phyloP scores from a whole-genome alignment of 73 alveolate species.

The Paramecium pentaurelia region DNA sequence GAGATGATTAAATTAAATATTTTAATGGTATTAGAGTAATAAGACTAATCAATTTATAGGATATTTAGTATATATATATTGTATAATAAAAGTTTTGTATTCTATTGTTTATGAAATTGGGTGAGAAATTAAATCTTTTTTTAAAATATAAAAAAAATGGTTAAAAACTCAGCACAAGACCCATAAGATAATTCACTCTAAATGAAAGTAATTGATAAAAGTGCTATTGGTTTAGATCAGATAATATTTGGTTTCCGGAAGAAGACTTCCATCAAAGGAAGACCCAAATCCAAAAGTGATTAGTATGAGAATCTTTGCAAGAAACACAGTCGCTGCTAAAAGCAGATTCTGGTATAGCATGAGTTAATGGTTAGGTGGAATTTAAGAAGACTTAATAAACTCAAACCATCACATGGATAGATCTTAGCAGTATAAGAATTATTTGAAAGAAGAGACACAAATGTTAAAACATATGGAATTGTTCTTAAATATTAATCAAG shows the following conservation, averaged over 20 bases:
- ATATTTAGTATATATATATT: neutral
- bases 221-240: constrained; percentile 61
- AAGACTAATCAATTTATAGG: neutral
- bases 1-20: neutral
- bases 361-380: constrained; percentile 27
- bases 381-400: constrained; percentile 85
- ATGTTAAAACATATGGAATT: constrained; percentile 89
- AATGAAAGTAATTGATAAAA: neutral
- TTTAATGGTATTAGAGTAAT: neutral
- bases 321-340: constrained; percentile 84
- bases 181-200: constrained; percentile 12
- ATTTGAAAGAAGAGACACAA: constrained; percentile 72
- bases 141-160: constrained; percentile 37
- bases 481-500: constrained; percentile 88
- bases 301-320: constrained; percentile 91
- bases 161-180: constrained; percentile 40
- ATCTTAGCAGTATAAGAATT: constrained; percentile 83
- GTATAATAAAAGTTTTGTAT: neutral
- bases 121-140: constrained; percentile 34
- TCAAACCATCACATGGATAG: constrained; percentile 84
- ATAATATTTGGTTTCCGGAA: constrained; percentile 83
- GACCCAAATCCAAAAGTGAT: constrained; percentile 81
- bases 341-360: constrained; percentile 86
- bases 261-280: constrained; percentile 81
- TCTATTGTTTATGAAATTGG: neutral